A percentile compares a stretch with the other conserved stretches of the same genome.
These are phyloP conservation scores for Lathyrus aphaca DNA, from an alignment of 306 rosid species.

Conservation along the genomic window DNA sequence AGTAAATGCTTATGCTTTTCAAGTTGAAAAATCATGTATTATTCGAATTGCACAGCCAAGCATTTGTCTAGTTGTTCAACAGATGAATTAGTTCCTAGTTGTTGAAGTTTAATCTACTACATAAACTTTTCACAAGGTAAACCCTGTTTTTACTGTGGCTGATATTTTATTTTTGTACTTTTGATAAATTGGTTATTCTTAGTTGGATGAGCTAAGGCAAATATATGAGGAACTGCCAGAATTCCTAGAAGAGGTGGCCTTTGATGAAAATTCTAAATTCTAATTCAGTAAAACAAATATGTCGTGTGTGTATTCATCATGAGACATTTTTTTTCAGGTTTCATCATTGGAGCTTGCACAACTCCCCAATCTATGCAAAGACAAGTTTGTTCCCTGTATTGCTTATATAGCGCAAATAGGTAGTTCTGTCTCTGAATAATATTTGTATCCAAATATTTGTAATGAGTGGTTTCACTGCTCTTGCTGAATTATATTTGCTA, in stretches of 20 bases:
- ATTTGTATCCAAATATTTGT: constrained; percentile 22
- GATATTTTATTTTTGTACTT: constrained; percentile 24
- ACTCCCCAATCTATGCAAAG: constrained; percentile 62
- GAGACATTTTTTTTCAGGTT: constrained; percentile 59
- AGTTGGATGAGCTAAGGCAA: constrained; percentile 98
- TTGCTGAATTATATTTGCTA: constrained; percentile 20
- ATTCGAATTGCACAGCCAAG: constrained; percentile 24
- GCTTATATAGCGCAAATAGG: constrained; percentile 93
- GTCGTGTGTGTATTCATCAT: constrained; percentile 25
- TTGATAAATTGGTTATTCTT: constrained; percentile 39
- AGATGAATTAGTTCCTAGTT: constrained; percentile 22
- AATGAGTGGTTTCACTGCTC: constrained; percentile 22
- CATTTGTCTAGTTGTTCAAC: constrained; percentile 30
- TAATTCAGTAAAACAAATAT: constrained; percentile 22
- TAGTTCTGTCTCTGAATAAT: constrained; percentile 41
- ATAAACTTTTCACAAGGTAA: constrained; percentile 31
- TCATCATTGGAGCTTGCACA: constrained; percentile 70
- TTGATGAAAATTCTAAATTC: constrained; percentile 41
- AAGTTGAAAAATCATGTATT: constrained; percentile 21
- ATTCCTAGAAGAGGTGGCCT: constrained; percentile 79
- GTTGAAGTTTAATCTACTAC: constrained; percentile 2
- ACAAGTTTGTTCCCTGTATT: constrained; percentile 68
- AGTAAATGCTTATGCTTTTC: constrained; percentile 8
- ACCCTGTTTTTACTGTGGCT: constrained; percentile 29
- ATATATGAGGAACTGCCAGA: constrained; percentile 94